Evolutionary conservation across 75 land plant species (phyloP).

Genomic region (Sequoia sempervirens): DNA sequence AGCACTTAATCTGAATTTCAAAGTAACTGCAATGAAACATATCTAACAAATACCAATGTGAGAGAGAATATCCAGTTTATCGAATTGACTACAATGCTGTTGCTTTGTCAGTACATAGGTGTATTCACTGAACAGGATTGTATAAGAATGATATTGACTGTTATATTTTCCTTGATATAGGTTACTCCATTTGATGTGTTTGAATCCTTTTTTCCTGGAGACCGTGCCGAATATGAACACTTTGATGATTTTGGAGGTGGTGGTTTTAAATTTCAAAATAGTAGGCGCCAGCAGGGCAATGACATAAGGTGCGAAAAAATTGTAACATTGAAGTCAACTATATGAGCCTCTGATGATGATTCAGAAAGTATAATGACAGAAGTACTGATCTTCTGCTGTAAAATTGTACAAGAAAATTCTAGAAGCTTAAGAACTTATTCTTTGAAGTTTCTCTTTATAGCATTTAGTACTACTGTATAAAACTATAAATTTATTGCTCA

Average conservation of each 20-base stretch:
- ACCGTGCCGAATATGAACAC: conserved; percentile 42
- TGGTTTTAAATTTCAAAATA: conserved; percentile 22
- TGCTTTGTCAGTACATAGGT: not conserved
- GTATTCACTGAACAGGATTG: not conserved
- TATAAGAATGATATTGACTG: not conserved
- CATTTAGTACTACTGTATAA: not conserved
- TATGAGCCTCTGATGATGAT: not conserved
- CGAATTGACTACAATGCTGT: not conserved
- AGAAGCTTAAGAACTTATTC: not conserved
- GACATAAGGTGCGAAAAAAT: conserved; percentile 43
- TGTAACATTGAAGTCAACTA: not conserved
- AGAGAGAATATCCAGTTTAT: not conserved
- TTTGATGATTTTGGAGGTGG: conserved; percentile 23
- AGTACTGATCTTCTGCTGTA: not conserved
- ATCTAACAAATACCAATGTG: not conserved
- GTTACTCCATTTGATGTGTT: conserved; percentile 69
- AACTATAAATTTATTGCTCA: not conserved
- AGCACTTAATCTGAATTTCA: not conserved
- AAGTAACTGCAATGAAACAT: not conserved
- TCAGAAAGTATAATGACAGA: not conserved
- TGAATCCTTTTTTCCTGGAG: conserved; percentile 55
- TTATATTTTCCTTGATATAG: conserved; percentile 18
- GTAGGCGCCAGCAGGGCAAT: conserved; percentile 12
- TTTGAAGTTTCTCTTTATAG: not conserved
- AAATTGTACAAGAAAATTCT: not conserved